A percentile compares a stretch with the other conserved stretches of the same genome.
Conservation (phyloP, 495 filamentous ascomycete genomes). For the Neurospora intermedia region DNA sequence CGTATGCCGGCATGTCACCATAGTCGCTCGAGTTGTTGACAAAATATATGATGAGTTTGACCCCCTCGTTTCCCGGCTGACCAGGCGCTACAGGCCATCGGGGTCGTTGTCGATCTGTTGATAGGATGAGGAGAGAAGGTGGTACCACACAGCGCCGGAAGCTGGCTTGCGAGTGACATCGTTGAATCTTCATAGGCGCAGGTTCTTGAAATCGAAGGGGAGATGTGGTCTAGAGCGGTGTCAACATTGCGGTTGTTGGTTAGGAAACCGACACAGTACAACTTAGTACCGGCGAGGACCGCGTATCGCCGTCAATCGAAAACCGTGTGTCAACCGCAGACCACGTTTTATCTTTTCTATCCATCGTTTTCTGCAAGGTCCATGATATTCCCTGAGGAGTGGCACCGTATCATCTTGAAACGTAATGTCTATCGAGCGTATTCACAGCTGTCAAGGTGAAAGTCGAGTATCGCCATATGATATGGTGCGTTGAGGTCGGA, state of each 20-base stretch:
- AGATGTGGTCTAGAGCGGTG: constrained; percentile 40
- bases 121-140: constrained; percentile 40
- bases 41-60: constrained; percentile 45
- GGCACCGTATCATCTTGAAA: neutral
- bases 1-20: constrained; percentile 56
- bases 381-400: no score
- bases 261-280: constrained; percentile 67
- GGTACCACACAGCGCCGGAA: constrained; percentile 45
- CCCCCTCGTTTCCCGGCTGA: constrained; percentile 40
- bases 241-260: constrained; percentile 54
- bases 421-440: neutral
- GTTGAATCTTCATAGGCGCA: constrained; percentile 68
- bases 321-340: constrained; percentile 29
- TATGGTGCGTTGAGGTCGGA: constrained; percentile 8
- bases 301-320: constrained; percentile 49
- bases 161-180: constrained; percentile 35
- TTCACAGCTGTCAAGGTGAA: neutral
- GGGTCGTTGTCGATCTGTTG: constrained; percentile 57
- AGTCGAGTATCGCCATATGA: neutral
- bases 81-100: constrained; percentile 56
- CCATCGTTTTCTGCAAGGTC: neutral
- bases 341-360: neutral
- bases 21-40: constrained; percentile 55
- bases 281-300: constrained; percentile 60
- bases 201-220: constrained; percentile 51